Base-by-base conservation (phyloP, 768 basidiomycete species). In the Astraeus odoratus region DNA sequence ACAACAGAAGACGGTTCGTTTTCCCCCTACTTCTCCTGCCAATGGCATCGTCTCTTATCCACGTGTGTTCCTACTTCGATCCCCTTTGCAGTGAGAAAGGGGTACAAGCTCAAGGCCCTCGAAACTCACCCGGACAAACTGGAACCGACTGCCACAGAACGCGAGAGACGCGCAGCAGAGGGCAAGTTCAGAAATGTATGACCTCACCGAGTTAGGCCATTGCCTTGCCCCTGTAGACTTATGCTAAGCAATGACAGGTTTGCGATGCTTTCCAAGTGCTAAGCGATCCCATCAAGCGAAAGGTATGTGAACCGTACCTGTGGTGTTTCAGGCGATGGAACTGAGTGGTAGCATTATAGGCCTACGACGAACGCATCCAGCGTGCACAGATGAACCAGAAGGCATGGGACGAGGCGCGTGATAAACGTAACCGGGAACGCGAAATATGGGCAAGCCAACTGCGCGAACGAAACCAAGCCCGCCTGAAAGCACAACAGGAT, bases 121-220 rank as follows among this genome's bases (percentile, higher is more conserved):
- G 80, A 81, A 58, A 85, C 84, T 1, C 83, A 86, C 57, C 83
- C 83, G 8, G 83, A 86, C 53, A 84, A 83, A 53, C 74, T 84
- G 38, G 75, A 75, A 9, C 78, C 73, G 29, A 62, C 62, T 24
- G 75, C 77, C 7, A 73, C 65, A 34, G 71, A 73, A 35, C 63
- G 68, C 46, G 75, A 77, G 48, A 78, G 74, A 56, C 69, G 72
- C 44, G 66, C 57, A 16, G 77, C 82, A 7, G 75, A 77, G 54
- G 70, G 71, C 30, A 73, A 71, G 49, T 86, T 86, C 52, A 80
- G 75, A 55, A 70, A 73, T 70, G 83, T 83, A 60, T 53, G 68
- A 51, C 37, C 20, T 33, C 35, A 36, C 47, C 52, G 51, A 58
- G 57, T 56, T 62, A 43, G 52, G 51, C 57, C 30, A 49, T 24